These are phyloP conservation scores for Tardiomyces blankii DNA, from an alignment of 1,139 yeast genomes.

Conservation along the genomic window DNA sequence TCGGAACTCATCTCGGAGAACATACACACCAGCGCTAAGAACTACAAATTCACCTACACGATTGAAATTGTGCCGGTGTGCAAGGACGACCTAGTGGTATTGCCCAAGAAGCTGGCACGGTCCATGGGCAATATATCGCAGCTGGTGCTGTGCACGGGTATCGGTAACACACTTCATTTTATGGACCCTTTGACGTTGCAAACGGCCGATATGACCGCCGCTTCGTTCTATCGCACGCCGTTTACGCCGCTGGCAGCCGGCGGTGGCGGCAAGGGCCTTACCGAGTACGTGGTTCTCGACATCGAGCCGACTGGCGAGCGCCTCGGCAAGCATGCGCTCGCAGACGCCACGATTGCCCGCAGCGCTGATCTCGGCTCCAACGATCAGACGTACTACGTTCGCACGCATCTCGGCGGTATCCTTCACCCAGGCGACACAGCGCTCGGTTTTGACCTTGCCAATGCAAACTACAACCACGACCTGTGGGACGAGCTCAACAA, in stretches of 20 bases:
- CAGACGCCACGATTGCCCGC: slow-evolving; percentile 84
- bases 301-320: slow-evolving; percentile 87
- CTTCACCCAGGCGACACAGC: slow-evolving; percentile 95
- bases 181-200: slow-evolving; percentile 77
- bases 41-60: slow-evolving; percentile 84
- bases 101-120: slow-evolving; percentile 78
- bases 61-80: slow-evolving; percentile 96
- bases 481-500: slow-evolving; percentile 65
- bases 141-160: slow-evolving; percentile 73
- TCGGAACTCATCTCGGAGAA: slow-evolving; percentile 89
- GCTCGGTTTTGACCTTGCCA: slow-evolving; percentile 75
- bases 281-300: slow-evolving; percentile 87
- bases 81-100: slow-evolving; percentile 87
- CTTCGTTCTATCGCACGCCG: slow-evolving; percentile 81
- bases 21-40: slow-evolving; percentile 81
- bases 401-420: slow-evolving; percentile 88
- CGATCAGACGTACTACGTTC: slow-evolving; percentile 67
- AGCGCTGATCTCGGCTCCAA: slow-evolving; percentile 77
- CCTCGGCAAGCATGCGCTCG: slow-evolving; percentile 72
- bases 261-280: slow-evolving; percentile 61
- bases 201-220: slow-evolving; percentile 63
- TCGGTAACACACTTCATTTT: slow-evolving; percentile 75
- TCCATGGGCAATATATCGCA: slow-evolving; percentile 77
- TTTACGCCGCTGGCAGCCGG: slow-evolving; percentile 53
- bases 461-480: slow-evolving; percentile 78